Percentiles rank a stretch among this genome's conserved stretches.
Conservation (phyloP, 495 filamentous ascomycete species). For the Aspergillus biplanus region DNA sequence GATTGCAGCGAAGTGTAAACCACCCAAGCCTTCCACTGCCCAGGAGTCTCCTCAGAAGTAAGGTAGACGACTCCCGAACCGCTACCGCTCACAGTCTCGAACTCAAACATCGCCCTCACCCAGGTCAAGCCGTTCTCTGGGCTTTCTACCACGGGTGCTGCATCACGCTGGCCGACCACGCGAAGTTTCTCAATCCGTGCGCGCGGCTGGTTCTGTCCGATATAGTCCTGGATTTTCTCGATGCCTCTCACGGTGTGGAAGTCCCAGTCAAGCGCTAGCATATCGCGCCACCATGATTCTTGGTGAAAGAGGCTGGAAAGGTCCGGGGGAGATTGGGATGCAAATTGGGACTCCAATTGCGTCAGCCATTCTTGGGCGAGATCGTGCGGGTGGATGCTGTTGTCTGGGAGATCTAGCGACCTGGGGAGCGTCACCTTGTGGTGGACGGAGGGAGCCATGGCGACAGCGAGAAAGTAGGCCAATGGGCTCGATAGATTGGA, state of each 20-base stretch:
- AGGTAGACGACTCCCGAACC: constrained; percentile 62
- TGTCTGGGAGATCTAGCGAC: no score
- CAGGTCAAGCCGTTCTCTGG: constrained; percentile 52
- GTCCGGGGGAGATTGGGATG: constrained; percentile 20
- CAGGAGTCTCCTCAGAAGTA: constrained; percentile 42
- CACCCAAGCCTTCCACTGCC: constrained; percentile 67
- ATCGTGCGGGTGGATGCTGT: constrained; percentile 13
- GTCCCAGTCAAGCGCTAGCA: constrained; percentile 63
- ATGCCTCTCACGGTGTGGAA: constrained; percentile 57
- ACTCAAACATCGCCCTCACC: constrained; percentile 54
- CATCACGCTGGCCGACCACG: constrained; percentile 46
- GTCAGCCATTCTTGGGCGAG: constrained; percentile 45
- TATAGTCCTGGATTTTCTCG: constrained; percentile 50
- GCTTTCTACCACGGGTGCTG: constrained; percentile 45
- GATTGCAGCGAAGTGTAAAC: constrained; percentile 62
- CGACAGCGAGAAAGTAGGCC: no score
- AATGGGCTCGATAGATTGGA: no score
- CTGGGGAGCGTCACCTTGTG: no score
- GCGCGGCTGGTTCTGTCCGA: constrained; percentile 42
- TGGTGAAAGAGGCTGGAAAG: constrained; percentile 50
- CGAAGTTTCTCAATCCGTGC: constrained; percentile 35
- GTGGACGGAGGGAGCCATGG: no score
- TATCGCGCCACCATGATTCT: constrained; percentile 67
- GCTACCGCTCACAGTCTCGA: constrained; percentile 55
- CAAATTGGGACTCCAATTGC: constrained; percentile 29